These are phyloP conservation scores for Limnomonas spitsbergensis DNA, from an alignment of 139 green algal genomes.

Conservation along the genomic window DNA sequence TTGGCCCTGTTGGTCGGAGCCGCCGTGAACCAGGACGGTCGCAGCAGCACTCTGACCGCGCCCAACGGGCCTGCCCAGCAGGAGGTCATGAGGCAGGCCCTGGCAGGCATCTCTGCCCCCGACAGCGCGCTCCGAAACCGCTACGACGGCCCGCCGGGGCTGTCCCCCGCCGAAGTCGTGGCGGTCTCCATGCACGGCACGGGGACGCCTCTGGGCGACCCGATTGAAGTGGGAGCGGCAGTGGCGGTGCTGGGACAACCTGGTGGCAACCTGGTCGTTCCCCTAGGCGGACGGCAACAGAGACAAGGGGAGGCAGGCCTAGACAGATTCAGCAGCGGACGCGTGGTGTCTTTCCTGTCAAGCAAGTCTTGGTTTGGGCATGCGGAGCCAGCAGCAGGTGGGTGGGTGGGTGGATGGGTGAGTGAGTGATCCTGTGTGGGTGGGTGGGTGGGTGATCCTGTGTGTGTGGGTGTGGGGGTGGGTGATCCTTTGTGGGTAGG, in stretches of 20 bases:
- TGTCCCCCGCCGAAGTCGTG: constrained; percentile 29
- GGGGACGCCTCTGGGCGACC: constrained; percentile 77
- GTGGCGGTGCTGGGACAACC: constrained; percentile 47
- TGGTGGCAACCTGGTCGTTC: constrained; percentile 33
- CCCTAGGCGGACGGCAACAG: no score
- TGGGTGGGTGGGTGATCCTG: no score
- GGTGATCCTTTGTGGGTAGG: no score
- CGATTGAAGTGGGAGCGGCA: constrained; percentile 81
- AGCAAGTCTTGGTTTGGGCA: constrained; percentile 73
- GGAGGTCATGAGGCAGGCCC: constrained; percentile 57
- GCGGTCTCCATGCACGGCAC: constrained; percentile 79
- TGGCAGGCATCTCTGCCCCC: constrained; percentile 28
- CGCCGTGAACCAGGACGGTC: constrained; percentile 72
- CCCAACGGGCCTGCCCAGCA: constrained; percentile 87
- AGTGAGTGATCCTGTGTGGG: no score
- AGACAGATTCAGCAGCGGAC: no score
- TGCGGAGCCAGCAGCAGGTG: constrained; percentile 68
- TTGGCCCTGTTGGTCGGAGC: constrained; percentile 25
- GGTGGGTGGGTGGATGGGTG: no score
- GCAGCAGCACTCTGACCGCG: constrained; percentile 80
- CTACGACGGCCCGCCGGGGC: not conserved
- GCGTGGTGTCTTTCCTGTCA: constrained; percentile 55
- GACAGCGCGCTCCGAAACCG: no score
- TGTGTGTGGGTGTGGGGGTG: no score
- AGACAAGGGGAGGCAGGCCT: no score